Evolutionary conservation across 148 eudicot genomes (phyloP), one percentile per base, ranked within the genome.

Genomic region (Arbutus unedo): DNA sequence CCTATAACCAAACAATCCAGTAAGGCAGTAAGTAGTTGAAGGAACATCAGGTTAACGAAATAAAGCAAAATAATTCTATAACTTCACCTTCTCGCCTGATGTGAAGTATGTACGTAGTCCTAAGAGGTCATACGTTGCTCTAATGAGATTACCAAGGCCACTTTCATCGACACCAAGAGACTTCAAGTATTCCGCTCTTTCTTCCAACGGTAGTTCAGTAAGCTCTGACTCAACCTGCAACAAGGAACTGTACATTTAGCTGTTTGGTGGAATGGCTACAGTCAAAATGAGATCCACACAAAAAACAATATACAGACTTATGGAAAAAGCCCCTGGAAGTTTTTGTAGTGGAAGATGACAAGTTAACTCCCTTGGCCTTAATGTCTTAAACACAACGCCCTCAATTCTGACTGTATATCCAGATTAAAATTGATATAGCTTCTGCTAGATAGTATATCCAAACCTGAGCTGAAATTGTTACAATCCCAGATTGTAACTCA

Each of bases 21-120:
- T 79, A 68, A 81, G 21, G 25, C 16, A 18, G 11, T 79, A 68
- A 81, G 21, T 43, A 62, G 66, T 77, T 66, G 47, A 72, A 38
- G 60, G n/a, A 75, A 77, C 15, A 56, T 57, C 44, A 13, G 41
- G 62, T 47, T 77, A 56, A 13, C 31, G 13, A 78, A 21, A 71
- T 44, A 16, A 48, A 47, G 51, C 64, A 25, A 76, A 62, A 78
- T 62, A 38, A 57, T 45, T 64, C 16, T 54, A 82, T 77, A 54
- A 16, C 81, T 83, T 82, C 81, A 94, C 98, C 99, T 94, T 94
- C 88, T 96, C 99, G 73, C 99, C 99, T 68, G 99, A 90, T 59
- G 99, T 96, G 88, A 94, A 96, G 89, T 96, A 96, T 71, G 99
- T 96, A 43, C 92, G 94, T 82, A 96, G 82, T 74, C 99, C 99